phyloP scores from a whole-genome alignment of 140 eudicot species.

The Bidens hawaiensis region DNA sequence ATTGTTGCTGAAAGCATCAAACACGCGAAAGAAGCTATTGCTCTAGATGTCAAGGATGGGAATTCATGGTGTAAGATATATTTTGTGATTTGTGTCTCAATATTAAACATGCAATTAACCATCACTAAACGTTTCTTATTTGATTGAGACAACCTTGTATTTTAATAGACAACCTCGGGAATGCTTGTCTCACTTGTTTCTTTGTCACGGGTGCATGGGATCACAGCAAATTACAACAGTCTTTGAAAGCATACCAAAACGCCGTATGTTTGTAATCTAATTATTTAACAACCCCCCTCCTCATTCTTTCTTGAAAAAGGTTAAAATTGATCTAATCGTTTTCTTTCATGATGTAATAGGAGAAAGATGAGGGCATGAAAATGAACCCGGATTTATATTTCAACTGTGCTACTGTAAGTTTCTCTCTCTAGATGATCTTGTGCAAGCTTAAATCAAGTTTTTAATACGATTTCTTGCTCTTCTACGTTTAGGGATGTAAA shows the following conservation, averaged over 20 bases:
- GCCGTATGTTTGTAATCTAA: slow-evolving; percentile 53
- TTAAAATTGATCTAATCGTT: slow-evolving; percentile 19
- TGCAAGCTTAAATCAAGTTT: neutral
- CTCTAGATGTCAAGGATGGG: slow-evolving; percentile 93
- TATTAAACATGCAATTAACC: neutral
- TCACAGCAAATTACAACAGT: slow-evolving; percentile 69
- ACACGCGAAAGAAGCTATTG: slow-evolving; percentile 92
- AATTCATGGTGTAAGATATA: slow-evolving; percentile 90
- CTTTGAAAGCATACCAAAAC: slow-evolving; percentile 91
- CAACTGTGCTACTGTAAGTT: slow-evolving; percentile 85
- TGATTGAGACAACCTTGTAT: slow-evolving; percentile 2
- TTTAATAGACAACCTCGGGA: slow-evolving; percentile 83
- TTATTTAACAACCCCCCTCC: neutral
- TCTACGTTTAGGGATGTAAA: no score
- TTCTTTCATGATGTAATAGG: slow-evolving; percentile 46
- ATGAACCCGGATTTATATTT: slow-evolving; percentile 84
- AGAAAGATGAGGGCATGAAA: slow-evolving; percentile 88
- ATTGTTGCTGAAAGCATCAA: slow-evolving; percentile 77
- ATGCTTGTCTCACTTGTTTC: slow-evolving; percentile 90
- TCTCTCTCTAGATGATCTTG: slow-evolving; percentile 2
- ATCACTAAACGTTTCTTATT: neutral
- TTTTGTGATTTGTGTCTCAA: neutral
- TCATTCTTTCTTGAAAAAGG: slow-evolving; percentile 2
- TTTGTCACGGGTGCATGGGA: slow-evolving; percentile 96
- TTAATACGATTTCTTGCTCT: neutral